Conservation (phyloP, 1,284 basidiomycete species). For the Ceratobasidium sp. region DNA sequence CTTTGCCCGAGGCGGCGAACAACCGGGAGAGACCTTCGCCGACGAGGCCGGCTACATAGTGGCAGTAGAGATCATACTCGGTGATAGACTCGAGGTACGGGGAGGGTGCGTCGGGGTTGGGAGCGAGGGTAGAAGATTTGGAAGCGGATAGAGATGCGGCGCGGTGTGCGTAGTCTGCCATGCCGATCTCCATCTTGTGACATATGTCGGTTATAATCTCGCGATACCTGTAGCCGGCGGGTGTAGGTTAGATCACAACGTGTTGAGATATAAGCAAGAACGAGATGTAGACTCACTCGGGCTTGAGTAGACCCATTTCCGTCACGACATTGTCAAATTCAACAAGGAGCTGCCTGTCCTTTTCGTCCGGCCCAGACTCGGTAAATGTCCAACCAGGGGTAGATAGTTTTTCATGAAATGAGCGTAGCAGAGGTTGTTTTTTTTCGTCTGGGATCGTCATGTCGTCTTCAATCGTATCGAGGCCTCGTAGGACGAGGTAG, state of each 20-base stretch:
- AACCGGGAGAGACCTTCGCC: constrained; percentile 95
- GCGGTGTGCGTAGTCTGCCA: constrained; percentile 94
- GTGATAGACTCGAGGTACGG: constrained; percentile 75
- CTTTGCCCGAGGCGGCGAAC: constrained; percentile 90
- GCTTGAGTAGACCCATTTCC: constrained; percentile 80
- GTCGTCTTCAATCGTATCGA: constrained; percentile 99
- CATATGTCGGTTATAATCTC: constrained; percentile 86
- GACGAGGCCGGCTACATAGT: constrained; percentile 98
- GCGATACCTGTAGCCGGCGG: constrained; percentile 71
- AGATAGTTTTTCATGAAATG: constrained; percentile 86
- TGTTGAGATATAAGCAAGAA: neutral
- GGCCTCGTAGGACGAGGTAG: constrained; percentile 91
- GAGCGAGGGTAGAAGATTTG: neutral
- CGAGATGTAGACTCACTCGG: constrained; percentile 65
- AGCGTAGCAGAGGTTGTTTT: constrained; percentile 89
- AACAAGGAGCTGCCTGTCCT: constrained; percentile 88
- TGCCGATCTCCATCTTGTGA: constrained; percentile 90
- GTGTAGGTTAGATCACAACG: constrained; percentile 31
- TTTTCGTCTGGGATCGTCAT: constrained; percentile 91
- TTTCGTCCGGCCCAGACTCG: constrained; percentile 88
- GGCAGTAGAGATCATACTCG: constrained; percentile 98
- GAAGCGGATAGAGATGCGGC: constrained; percentile 62
- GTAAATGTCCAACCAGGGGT: constrained; percentile 91
- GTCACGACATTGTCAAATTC: constrained; percentile 88
- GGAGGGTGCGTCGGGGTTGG: constrained; percentile 65